Base-by-base conservation (phyloP, 306 rosid genomes). In the Glycine tomentella region DNA sequence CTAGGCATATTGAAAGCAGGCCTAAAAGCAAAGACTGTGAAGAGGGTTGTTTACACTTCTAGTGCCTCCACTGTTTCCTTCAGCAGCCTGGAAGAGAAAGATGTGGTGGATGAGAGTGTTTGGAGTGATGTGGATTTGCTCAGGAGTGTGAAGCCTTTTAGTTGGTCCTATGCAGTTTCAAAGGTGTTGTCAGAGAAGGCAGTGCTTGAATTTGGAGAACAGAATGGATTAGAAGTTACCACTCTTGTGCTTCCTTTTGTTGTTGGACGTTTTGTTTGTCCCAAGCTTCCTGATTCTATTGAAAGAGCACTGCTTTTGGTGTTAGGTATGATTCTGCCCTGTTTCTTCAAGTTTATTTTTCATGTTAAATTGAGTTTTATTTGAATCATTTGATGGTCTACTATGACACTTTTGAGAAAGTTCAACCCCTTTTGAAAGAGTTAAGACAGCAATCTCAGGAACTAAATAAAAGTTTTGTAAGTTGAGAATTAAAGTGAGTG, bases 41-140 rank as follows among this genome's bases (percentile, higher is more conserved):
- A 85, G 62, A 85, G 92, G 46, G 88, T 92, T 38, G 87, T 92
- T 1, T 90, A 92, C 87, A 85, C 97, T 80, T 88, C 93, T 0
- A 84, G 87, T 77, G 86, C 66, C n/a, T 40, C 92, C 4, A 77
- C 92, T 6, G 82, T 81, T 16, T 2, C 4, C 8, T 59, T 13
- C 12, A 75, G 15, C 10, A 83, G 82, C 45, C 7, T 17, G 36
- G 33, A 74, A 20, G 36, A 1, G 0, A 69, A 53, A 9, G 62
- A 72, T 11, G 78, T 33, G 13, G 33, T 73, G 51, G 95, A 92
- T 81, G 97, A 92, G 77, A 87, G 76, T 8, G 55, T 9, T 49
- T 88, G 95, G 95, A 90, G 91, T 58, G 91, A 89, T 11, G 80
- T 74, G 0, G 93, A 85, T 69, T 36, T 58, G 16, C 75, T 52